Base-by-base conservation (phyloP, 768 basidiomycete species). In the Lactarius evosmus region DNA sequence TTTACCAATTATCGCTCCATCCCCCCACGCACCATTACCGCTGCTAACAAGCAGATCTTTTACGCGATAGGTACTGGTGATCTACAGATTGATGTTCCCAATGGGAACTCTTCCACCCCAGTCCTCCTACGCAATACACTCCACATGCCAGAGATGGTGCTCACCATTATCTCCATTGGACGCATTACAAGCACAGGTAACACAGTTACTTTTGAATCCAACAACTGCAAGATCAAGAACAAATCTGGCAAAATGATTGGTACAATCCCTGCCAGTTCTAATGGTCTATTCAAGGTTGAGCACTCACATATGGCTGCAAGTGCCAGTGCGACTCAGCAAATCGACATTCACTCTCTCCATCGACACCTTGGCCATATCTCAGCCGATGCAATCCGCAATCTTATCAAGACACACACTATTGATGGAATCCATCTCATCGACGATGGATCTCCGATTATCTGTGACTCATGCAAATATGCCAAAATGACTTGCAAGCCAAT, bases 401-500 rank as follows among this genome's bases (percentile, higher is more conserved):
- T 78, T 60, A 63, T 61, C 3, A 1, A 32, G 2, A 40, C 41
- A 0, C n/a, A 27, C 4, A 4, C 40, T 3, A 33, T 55, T 2
- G 1, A n/a, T 0, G 53, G 60, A 0, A 1, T 61, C 1, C 2
- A 11, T 0, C 52, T 61, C 3, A 19, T 9, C 1, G 29, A 54
- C 27, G 38, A 36, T 4, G 5, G 22, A 3, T 22, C 1, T 12
- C 40, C 77, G 1, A 16, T 53, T 72, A 41, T 74, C 34, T 83
- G 82, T 65, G 72, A 80, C n/a, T 75, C 55, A 1, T 56, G 55
- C n/a, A 5, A 25, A 4, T 56, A 56, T 38, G 55, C 55, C 5
- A 30, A 36, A 19, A 0, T 32, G 1, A 36, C 40, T 8, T n/a
- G 55, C 25, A 56, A 41, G 19, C 2, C 27, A 1, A 56, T 63